Evolutionary conservation across 2,329 filamentous ascomycete species (phyloP), one percentile per base, ranked within the genome.

Genomic region (Exophiala xenobiotica): DNA sequence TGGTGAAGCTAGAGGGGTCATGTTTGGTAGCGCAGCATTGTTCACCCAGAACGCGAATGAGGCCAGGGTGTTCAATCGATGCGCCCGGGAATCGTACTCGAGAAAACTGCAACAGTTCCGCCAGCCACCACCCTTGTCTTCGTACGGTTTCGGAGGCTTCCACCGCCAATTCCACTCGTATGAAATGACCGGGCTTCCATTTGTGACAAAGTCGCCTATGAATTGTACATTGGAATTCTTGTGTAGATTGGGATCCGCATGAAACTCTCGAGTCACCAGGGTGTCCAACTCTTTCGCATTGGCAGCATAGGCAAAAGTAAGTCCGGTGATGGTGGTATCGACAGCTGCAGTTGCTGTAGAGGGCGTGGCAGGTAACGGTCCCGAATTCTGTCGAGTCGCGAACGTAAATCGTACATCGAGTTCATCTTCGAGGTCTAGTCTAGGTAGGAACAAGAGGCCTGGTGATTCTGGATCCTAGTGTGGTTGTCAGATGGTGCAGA

Each of bases 91-190:
- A 70, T 99, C 91, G 67, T 99, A 99, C 70, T 99, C 93, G 62
- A 97, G 87, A 71, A 99, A 96, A 68, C 90, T 96, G 77, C 93
- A 97, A 63, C 86, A 88, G 66, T 95, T 97, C 65, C 90, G 88
- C 92, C 93, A 99, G 38, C 93, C 93, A 51, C 90, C 90, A 23
- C 88, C 88, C 63, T 82, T 83, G 67, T 96, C 91, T 66, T 96
- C 91, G 12, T 75, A 73, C 11, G 74, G 65, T 75, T 90, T 95
- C 29, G 93, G 93, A 6, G 93, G 89, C 66, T 87, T 90, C 90
- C 92, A 99, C 75, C 87, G 93, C 93, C 93, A 99, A 6, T 86
- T 85, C 90, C 92, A 99, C 59, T 92, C 87, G 66, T 96, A 96
- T 26, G 90, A 85, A 23, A 95, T 86, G 1, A 89, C 92, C 5